phyloP scores from a whole-genome alignment of 2,329 filamentous ascomycete species.

The Talaromyces sp. region DNA sequence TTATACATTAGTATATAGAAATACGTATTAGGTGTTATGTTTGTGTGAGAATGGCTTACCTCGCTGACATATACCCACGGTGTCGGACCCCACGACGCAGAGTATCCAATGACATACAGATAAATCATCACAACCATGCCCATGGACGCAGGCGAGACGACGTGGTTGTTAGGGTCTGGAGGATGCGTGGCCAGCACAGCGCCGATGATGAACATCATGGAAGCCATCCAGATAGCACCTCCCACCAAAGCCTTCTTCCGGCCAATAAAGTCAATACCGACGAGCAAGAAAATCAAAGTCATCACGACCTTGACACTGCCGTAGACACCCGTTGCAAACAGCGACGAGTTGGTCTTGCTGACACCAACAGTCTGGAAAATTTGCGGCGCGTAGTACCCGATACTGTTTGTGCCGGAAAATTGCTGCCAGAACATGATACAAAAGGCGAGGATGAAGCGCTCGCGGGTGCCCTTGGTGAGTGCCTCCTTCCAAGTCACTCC shows the following conservation, averaged over 20 bases:
- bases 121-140: conserved; percentile 45
- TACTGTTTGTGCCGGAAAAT: conserved; percentile 34
- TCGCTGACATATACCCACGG: conserved; percentile 32
- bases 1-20: not conserved
- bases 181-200: conserved; percentile 27
- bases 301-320: conserved; percentile 34
- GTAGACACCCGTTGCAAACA: conserved; percentile 35
- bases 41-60: conserved; percentile 13
- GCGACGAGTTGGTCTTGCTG: conserved; percentile 24
- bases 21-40: not conserved
- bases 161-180: conserved; percentile 19
- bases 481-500: conserved; percentile 38
- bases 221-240: conserved; percentile 28
- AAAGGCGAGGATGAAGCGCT: conserved; percentile 31
- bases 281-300: conserved; percentile 29
- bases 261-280: conserved; percentile 34
- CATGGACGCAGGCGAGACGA: conserved; percentile 26
- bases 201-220: conserved; percentile 37
- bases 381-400: conserved; percentile 34
- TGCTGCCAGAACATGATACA: conserved; percentile 38
- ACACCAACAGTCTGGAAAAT: conserved; percentile 33
- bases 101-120: conserved; percentile 38
- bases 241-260: conserved; percentile 29
- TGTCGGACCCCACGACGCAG: conserved; percentile 28
- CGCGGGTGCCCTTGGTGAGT: conserved; percentile 30